phyloP scores from a whole-genome alignment of 768 basidiomycete species.

The Calocera cornea region DNA sequence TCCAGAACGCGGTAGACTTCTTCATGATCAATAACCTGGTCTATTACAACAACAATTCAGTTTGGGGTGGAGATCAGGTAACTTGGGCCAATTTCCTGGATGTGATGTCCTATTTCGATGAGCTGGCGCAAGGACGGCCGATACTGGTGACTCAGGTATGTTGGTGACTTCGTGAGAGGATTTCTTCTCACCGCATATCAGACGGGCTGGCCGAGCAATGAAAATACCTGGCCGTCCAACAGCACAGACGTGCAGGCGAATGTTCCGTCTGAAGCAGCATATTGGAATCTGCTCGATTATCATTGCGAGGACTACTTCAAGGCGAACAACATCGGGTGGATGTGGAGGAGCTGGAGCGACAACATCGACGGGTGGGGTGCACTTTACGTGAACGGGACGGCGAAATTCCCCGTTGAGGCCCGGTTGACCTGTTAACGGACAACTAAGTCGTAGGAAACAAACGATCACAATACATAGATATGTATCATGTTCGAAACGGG shows the following conservation, averaged over 20 bases:
- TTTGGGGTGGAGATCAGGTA: neutral
- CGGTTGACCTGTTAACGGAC: neutral
- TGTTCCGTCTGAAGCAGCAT: slow-evolving; percentile 12
- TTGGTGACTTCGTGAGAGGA: neutral
- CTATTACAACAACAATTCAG: slow-evolving; percentile 9
- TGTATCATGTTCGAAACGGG: too few species aligned
- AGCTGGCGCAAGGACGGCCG: neutral
- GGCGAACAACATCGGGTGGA: neutral
- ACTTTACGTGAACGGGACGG: neutral
- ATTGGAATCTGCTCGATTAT: slow-evolving; percentile 14
- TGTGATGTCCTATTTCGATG: neutral
- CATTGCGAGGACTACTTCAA: slow-evolving; percentile 11
- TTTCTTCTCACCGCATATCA: neutral
- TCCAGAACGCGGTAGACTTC: slow-evolving; percentile 13
- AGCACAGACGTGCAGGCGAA: slow-evolving; percentile 12
- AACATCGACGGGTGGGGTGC: neutral
- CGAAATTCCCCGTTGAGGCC: neutral
- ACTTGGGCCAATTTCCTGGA: neutral
- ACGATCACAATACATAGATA: neutral
- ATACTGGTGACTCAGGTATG: neutral
- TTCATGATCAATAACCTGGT: slow-evolving; percentile 10
- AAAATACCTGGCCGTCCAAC: slow-evolving; percentile 15
- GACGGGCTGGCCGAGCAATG: slow-evolving; percentile 17
- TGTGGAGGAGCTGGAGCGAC: slow-evolving; percentile 1
- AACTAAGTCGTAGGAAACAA: neutral